A percentile compares a stretch with the other conserved stretches of the same genome.
Evolutionary conservation across 768 basidiomycete species (phyloP).

Genomic region (Solioccasus polychromus): DNA sequence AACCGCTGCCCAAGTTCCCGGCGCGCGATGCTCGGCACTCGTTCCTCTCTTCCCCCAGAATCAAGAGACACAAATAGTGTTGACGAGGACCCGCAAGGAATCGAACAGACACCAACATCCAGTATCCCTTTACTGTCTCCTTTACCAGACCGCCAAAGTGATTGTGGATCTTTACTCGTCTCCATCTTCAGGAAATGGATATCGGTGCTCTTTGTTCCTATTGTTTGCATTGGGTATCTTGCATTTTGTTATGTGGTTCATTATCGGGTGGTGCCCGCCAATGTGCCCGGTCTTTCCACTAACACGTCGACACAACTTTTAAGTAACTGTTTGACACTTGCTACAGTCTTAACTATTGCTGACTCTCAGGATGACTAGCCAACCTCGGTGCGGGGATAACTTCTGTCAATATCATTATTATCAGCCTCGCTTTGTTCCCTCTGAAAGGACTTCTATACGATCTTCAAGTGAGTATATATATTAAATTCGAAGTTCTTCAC

Average conservation of each 20-base stretch:
- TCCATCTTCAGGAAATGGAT: conserved; percentile 7
- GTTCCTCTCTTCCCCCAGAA: no score
- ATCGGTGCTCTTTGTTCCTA: conserved; percentile 1
- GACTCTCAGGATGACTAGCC: neutral
- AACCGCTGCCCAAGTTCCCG: no score
- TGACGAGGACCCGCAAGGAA: neutral
- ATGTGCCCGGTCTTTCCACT: neutral
- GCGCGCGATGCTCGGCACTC: no score
- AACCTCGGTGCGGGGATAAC: conserved; percentile 11
- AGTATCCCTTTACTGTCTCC: neutral
- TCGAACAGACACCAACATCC: conserved; percentile 1
- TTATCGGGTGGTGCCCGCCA: conserved; percentile 10
- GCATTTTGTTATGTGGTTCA: conserved; percentile 18
- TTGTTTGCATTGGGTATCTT: conserved; percentile 10
- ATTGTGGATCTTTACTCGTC: neutral
- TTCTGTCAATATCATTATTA: conserved; percentile 13
- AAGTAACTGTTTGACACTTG: neutral
- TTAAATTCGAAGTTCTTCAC: no score
- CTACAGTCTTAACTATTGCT: neutral
- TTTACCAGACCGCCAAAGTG: neutral
- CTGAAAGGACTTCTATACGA: conserved; percentile 10
- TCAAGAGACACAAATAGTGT: neutral
- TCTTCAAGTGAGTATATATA: conserved; percentile 4
- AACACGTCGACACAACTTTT: conserved; percentile 5
- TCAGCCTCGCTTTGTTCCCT: conserved; percentile 13